These are phyloP conservation scores for Carex pumila DNA, from an alignment of 176 grass and related monocot genomes.

Conservation along the genomic window DNA sequence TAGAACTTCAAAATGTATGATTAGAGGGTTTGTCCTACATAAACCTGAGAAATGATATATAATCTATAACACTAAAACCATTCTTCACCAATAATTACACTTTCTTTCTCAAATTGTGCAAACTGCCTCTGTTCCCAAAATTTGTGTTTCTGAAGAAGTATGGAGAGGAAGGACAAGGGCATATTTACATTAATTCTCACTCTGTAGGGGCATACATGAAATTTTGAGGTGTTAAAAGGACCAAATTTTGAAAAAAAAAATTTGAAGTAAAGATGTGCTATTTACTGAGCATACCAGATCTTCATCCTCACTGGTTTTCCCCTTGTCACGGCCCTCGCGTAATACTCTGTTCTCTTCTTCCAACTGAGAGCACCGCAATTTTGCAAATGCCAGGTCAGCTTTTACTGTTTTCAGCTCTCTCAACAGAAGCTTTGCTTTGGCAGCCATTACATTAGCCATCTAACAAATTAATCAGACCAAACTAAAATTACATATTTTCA, in stretches of 20 bases:
- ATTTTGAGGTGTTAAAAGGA: neutral
- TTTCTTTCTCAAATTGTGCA: neutral
- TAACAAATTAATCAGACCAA: slow-evolving; percentile 9
- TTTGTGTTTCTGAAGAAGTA: neutral
- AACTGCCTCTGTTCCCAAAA: neutral
- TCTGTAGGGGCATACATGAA: neutral
- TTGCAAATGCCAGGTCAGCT: slow-evolving; percentile 74
- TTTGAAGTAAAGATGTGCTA: slow-evolving; percentile 1
- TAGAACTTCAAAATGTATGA: neutral
- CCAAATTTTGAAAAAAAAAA: neutral
- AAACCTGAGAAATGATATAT: neutral
- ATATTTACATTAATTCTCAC: neutral
- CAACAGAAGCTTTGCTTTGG: slow-evolving; percentile 85
- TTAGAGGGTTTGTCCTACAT: neutral
- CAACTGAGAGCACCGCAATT: slow-evolving; percentile 75
- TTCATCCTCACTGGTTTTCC: slow-evolving; percentile 60
- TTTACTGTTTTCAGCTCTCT: slow-evolving; percentile 77
- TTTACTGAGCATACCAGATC: slow-evolving; percentile 51
- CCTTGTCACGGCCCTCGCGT: slow-evolving; percentile 42
- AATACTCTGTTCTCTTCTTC: slow-evolving; percentile 77
- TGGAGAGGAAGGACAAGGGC: neutral
- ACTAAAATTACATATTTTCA: slow-evolving; percentile 5
- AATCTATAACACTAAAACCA: neutral
- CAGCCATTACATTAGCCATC: slow-evolving; percentile 87
- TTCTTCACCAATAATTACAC: neutral